These are phyloP conservation scores for Pholiota adiposa DNA, from an alignment of 1,284 basidiomycete genomes.

Conservation along the genomic window DNA sequence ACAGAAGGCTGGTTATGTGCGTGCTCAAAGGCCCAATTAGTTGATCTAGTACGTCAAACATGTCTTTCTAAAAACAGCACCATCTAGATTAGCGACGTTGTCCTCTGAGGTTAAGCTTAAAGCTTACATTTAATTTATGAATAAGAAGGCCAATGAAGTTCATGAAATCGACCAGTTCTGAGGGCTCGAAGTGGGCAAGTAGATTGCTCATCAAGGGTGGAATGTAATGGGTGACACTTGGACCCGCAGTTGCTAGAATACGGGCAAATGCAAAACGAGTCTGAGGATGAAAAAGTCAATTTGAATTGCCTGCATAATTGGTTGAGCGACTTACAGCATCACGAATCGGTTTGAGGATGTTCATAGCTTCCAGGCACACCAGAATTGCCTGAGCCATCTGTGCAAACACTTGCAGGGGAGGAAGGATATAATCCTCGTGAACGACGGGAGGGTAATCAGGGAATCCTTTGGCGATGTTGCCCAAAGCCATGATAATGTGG, in stretches of 20 bases:
- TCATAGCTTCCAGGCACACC: slow-evolving; percentile 88
- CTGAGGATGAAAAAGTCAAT: slow-evolving; percentile 42
- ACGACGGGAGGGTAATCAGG: slow-evolving; percentile 81
- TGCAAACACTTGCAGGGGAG: slow-evolving; percentile 83
- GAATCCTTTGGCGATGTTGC: slow-evolving; percentile 96
- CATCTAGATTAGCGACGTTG: slow-evolving; percentile 2
- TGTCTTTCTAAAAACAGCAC: slow-evolving; percentile 57
- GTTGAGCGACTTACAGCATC: slow-evolving; percentile 76
- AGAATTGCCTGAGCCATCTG: slow-evolving; percentile 91
- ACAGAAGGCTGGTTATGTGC: slow-evolving; percentile 84
- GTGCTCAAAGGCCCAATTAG: slow-evolving; percentile 86
- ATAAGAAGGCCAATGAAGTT: slow-evolving; percentile 92
- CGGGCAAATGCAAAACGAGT: slow-evolving; percentile 94
- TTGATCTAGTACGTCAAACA: slow-evolving; percentile 89
- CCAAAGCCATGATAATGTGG: slow-evolving; percentile 94
- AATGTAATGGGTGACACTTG: slow-evolving; percentile 81
- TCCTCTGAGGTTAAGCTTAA: slow-evolving; percentile 1
- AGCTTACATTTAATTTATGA: slow-evolving; percentile 86
- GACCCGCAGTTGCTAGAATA: slow-evolving; percentile 89
- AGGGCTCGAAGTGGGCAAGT: slow-evolving; percentile 89
- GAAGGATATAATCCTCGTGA: slow-evolving; percentile 69
- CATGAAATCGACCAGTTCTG: slow-evolving; percentile 95
- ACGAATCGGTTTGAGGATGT: slow-evolving; percentile 84
- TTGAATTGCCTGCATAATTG: slow-evolving; percentile 9
- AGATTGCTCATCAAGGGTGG: slow-evolving; percentile 89